phyloP scores from a whole-genome alignment of 164 flowering plant species.

The Platanus orientalis region DNA sequence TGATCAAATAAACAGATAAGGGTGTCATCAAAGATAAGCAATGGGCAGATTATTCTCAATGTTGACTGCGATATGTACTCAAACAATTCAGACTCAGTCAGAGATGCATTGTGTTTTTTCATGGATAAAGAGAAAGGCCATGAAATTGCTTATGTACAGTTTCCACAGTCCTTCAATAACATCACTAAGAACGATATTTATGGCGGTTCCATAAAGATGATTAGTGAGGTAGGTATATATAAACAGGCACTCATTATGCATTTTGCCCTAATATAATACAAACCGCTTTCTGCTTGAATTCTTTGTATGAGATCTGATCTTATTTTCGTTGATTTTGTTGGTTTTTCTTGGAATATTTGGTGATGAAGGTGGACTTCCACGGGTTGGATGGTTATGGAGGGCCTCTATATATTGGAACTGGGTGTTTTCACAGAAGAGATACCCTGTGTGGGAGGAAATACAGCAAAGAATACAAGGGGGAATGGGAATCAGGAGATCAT shows the following conservation, averaged over 20 bases:
- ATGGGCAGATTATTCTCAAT: too few relatives aligned
- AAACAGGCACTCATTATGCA: neutral
- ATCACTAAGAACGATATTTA: constrained; percentile 44
- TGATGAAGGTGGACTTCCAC: constrained; percentile 41
- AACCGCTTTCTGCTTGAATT: too few relatives aligned
- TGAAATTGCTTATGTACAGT: constrained; percentile 33
- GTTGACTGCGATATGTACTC: too few relatives aligned
- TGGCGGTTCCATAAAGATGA: constrained; percentile 12
- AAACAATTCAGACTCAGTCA: too few relatives aligned
- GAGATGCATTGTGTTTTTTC: too few relatives aligned
- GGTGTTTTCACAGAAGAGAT: constrained; percentile 55
- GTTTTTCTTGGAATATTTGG: neutral
- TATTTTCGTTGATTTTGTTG: too few relatives aligned
- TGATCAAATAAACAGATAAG: constrained; percentile 37
- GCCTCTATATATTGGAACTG: too few relatives aligned
- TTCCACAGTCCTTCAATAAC: constrained; percentile 34
- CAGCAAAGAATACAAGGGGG: constrained; percentile 5
- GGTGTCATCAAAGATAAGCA: constrained; percentile 54
- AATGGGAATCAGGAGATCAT: constrained; percentile 6
- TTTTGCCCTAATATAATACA: neutral
- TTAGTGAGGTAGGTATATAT: constrained; percentile 21
- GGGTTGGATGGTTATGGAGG: constrained; percentile 52
- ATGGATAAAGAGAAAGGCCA: too few relatives aligned
- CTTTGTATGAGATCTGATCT: too few relatives aligned
- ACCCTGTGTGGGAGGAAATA: too few relatives aligned